A percentile compares a stretch with the other conserved stretches of the same genome.
Evolutionary conservation across 768 basidiomycete species (phyloP).

Genomic region (Clathrus columnatus): DNA sequence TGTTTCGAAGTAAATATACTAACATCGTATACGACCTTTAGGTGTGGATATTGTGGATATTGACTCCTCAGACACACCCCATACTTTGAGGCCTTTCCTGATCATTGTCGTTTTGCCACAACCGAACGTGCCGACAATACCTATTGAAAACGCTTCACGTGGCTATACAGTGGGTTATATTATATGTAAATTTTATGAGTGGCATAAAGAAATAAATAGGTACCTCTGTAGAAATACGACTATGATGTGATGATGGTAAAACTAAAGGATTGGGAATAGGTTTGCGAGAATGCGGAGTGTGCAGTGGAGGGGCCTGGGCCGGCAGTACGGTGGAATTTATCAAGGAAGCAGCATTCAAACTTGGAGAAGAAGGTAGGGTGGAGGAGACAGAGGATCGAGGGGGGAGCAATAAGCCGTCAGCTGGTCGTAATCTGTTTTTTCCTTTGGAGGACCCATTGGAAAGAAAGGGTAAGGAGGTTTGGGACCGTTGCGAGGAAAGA

Average conservation of each 20-base stretch:
- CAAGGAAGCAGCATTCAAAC: neutral
- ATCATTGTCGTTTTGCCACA: constrained; percentile 87
- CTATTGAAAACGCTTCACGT: constrained; percentile 35
- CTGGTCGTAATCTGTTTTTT: neutral
- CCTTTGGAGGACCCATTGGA: constrained; percentile 2
- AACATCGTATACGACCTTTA: constrained; percentile 4
- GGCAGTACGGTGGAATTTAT: neutral
- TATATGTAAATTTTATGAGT: neutral
- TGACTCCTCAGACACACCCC: constrained; percentile 33
- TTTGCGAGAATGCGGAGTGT: neutral
- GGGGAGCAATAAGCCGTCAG: constrained; percentile 5
- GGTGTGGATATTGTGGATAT: constrained; percentile 14
- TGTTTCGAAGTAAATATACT: neutral
- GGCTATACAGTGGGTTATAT: neutral
- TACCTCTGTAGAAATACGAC: neutral
- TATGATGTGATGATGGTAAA: neutral
- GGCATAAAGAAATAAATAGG: neutral
- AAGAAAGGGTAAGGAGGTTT: neutral
- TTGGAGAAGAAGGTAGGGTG: neutral
- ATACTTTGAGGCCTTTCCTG: constrained; percentile 60
- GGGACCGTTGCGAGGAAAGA: constrained; percentile 2
- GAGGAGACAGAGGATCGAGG: constrained; percentile 1
- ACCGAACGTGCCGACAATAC: constrained; percentile 66
- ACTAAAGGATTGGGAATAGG: constrained; percentile 1
- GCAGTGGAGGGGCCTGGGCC: neutral